These are phyloP conservation scores for Fusarium goolgardi DNA, from an alignment of 2,329 filamentous ascomycete genomes.

Conservation along the genomic window DNA sequence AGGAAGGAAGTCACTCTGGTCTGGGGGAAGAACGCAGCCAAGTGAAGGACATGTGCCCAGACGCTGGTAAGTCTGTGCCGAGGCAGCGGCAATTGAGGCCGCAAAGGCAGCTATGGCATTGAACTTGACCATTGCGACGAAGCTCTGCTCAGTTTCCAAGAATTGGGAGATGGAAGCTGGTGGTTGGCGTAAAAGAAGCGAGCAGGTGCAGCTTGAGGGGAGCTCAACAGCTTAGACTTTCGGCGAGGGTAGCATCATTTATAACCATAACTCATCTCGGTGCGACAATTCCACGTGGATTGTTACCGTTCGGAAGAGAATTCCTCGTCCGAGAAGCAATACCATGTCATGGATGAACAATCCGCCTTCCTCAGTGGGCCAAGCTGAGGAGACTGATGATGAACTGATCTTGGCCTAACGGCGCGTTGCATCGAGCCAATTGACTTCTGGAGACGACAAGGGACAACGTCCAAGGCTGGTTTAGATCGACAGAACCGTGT, in stretches of 20 bases:
- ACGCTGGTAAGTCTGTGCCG: constrained; percentile 69
- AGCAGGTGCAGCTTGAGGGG: constrained; percentile 36
- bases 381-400: constrained; percentile 34
- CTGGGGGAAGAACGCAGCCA: constrained; percentile 70
- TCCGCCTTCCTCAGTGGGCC: constrained; percentile 43
- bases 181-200: constrained; percentile 16
- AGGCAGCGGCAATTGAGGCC: constrained; percentile 55
- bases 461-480: constrained; percentile 28
- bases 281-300: constrained; percentile 38
- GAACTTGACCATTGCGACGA: constrained; percentile 52
- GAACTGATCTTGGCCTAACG: constrained; percentile 35
- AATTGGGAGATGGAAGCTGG: constrained; percentile 11
- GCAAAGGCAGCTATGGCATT: constrained; percentile 51
- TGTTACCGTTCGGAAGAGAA: constrained; percentile 32
- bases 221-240: constrained; percentile 15
- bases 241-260: constrained; percentile 38
- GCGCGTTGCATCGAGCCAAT: constrained; percentile 33
- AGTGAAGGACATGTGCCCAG: constrained; percentile 69
- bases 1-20: constrained; percentile 82
- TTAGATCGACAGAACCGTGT: constrained; percentile 36
- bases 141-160: constrained; percentile 15
- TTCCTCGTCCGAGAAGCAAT: constrained; percentile 21
- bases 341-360: constrained; percentile 28
- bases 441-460: constrained; percentile 25
- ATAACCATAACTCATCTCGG: constrained; percentile 28